phyloP scores from a whole-genome alignment of 768 basidiomycete species.

The Galerina marginata region DNA sequence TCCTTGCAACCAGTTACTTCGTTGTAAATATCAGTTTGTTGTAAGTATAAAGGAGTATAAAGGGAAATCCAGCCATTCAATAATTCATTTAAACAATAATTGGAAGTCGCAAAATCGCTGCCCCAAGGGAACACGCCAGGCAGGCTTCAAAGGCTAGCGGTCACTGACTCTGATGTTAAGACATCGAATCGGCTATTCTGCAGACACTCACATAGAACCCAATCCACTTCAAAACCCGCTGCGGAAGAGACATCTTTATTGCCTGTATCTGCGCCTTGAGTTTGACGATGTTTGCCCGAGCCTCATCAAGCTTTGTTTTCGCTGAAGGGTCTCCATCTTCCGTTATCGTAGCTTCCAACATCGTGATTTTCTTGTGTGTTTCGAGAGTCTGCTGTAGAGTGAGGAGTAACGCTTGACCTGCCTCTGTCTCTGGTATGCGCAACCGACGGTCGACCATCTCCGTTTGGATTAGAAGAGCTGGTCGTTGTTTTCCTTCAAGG shows the following conservation, averaged over 20 bases:
- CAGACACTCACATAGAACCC: not conserved
- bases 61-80: too few species aligned
- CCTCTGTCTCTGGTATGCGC: slow-evolving; percentile 1
- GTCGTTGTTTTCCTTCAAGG: not conserved
- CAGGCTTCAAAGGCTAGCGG: too few species aligned
- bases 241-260: not conserved
- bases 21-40: too few species aligned
- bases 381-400: slow-evolving; percentile 1
- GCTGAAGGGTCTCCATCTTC: not conserved
- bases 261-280: slow-evolving; percentile 2
- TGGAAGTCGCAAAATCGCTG: too few species aligned
- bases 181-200: too few species aligned
- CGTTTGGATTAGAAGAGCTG: not conserved
- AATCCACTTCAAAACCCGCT: slow-evolving; percentile 1
- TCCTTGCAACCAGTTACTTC: too few species aligned
- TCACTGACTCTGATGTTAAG: too few species aligned
- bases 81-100: too few species aligned
- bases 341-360: not conserved
- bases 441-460: not conserved
- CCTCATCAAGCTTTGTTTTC: slow-evolving; percentile 1
- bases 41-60: too few species aligned
- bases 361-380: not conserved
- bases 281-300: not conserved
- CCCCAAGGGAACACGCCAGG: too few species aligned
- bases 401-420: not conserved